Base-by-base conservation (phyloP, 495 filamentous ascomycete species). In the Stereocaulon alpinum region DNA sequence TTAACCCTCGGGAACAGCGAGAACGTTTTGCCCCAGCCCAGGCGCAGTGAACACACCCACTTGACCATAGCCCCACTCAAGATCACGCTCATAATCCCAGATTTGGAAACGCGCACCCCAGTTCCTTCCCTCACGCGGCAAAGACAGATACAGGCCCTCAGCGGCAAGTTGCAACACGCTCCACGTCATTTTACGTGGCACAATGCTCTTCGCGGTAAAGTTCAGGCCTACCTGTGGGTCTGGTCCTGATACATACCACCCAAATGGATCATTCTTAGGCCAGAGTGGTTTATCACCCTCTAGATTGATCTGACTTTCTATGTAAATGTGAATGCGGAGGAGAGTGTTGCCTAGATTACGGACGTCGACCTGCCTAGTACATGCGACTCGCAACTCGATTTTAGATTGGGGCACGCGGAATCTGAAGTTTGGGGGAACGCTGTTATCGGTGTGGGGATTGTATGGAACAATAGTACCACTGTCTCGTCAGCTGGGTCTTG, bases 231-330 rank as follows among this genome's bases (percentile, higher is more conserved):
- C 18, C 11, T 6, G 5, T 2, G 24, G 20, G 12, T 0, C 2
- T 14, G 40, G 43, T 3, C 43, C n/a, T 40, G 43, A 57, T 22
- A 17, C 10, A 17, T 12, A 0, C 24, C 37, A 45, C 10, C 41
- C 49, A 20, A 53, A 59, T 18, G 57, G 57, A 30, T 53, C 57
- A 10, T 59, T 2, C n/a, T 53, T 59, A 15, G 48, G 48, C 34
- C 17, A 37, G 6, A 61, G 47, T 6, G 32, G 34, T n/a, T 43
- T 12, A 40, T 30, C 52, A n/a, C 43, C 53, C 20, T 42, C 11
- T 1, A 0, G 10, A 10, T 4, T 4, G 17, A 61, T 56, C 18
- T 22, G 4, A 20, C 57, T 24, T 6, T 4, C 41, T 11, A 52
- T 30, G n/a, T 22, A 57, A 1, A 15, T 54, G n/a, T 32, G 44